A percentile compares a stretch with the other conserved stretches of the same genome.
phyloP scores from a whole-genome alignment of 2,329 filamentous ascomycete genomes.

The Juglanconis oblonga region DNA sequence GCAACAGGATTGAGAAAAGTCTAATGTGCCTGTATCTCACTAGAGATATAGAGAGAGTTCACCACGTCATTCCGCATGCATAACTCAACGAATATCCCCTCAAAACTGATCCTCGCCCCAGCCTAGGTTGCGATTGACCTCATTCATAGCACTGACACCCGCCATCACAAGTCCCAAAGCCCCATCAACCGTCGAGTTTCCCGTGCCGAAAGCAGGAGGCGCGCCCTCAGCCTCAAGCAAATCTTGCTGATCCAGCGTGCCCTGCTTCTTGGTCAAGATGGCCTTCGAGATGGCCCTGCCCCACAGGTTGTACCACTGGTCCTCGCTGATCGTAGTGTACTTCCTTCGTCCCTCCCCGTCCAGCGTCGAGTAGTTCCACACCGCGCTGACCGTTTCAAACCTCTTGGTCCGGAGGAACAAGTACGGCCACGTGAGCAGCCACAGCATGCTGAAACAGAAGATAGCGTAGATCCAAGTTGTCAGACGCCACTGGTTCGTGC shows the following conservation, averaged over 20 bases:
- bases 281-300: slow-evolving; percentile 56
- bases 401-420: slow-evolving; percentile 65
- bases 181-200: slow-evolving; percentile 37
- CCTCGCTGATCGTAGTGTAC: slow-evolving; percentile 54
- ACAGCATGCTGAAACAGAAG: slow-evolving; percentile 65
- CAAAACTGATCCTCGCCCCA: slow-evolving; percentile 41
- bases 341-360: slow-evolving; percentile 34
- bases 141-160: slow-evolving; percentile 49
- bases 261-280: slow-evolving; percentile 55
- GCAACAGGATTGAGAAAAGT: no score
- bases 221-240: slow-evolving; percentile 41
- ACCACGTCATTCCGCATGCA: no score
- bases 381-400: slow-evolving; percentile 60
- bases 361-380: slow-evolving; percentile 55
- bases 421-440: slow-evolving; percentile 69
- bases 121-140: slow-evolving; percentile 51
- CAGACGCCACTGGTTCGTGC: slow-evolving; percentile 63
- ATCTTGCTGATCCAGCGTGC: slow-evolving; percentile 55
- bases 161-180: slow-evolving; percentile 42
- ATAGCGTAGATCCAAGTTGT: slow-evolving; percentile 61
- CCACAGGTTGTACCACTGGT: slow-evolving; percentile 64
- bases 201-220: slow-evolving; percentile 35
- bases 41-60: no score
- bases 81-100: background rate
- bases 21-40: no score